phyloP scores from a whole-genome alignment of 768 basidiomycete species.

The Xerocomellus chrysenteron region DNA sequence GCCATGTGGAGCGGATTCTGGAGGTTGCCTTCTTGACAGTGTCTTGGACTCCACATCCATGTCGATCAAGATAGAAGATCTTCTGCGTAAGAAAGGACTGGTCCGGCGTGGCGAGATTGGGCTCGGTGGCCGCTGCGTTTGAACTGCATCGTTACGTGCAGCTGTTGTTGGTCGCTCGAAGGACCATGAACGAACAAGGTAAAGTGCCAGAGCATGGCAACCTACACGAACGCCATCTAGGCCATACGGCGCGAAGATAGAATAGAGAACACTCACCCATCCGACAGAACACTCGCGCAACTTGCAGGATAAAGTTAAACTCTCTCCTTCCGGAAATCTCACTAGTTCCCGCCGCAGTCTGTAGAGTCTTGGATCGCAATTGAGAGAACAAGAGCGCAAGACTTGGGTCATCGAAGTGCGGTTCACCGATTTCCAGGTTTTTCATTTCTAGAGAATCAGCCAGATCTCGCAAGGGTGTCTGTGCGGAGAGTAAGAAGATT shows the following conservation, averaged over 20 bases:
- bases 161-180: constrained; percentile 74
- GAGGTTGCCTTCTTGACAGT: constrained; percentile 55
- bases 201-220: constrained; percentile 88
- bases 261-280: constrained; percentile 70
- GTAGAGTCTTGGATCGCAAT: constrained; percentile 84
- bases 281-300: constrained; percentile 87
- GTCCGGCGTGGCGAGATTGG: constrained; percentile 45
- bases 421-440: constrained; percentile 70
- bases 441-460: constrained; percentile 54
- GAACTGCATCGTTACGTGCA: constrained; percentile 13
- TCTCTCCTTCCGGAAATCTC: constrained; percentile 87
- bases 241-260: not conserved
- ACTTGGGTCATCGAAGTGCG: constrained; percentile 92
- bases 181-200: constrained; percentile 88
- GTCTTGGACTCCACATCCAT: constrained; percentile 74
- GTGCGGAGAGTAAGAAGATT: not conserved
- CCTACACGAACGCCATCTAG: constrained; percentile 46
- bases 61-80: constrained; percentile 83
- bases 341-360: constrained; percentile 89
- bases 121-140: constrained; percentile 36
- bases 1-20: constrained; percentile 31
- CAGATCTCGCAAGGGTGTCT: constrained; percentile 80
- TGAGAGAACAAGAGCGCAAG: constrained; percentile 89
- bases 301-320: constrained; percentile 95
- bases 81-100: constrained; percentile 54